Evolutionary conservation across 1,284 basidiomycete genomes (phyloP).

Genomic region (Sparassis latifolia): DNA sequence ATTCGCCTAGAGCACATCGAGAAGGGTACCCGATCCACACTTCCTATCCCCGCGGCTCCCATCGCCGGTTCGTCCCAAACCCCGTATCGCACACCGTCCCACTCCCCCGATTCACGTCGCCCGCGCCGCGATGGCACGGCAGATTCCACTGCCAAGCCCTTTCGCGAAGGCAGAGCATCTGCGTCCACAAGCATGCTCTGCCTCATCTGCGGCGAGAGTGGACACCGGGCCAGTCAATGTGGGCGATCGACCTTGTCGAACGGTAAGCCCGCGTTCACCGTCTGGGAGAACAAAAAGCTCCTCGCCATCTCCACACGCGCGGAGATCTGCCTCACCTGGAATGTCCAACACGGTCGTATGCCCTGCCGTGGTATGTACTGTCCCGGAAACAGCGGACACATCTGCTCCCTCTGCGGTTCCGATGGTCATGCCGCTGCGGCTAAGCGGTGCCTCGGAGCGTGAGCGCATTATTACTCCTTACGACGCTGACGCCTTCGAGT

Average conservation of each 20-base stretch:
- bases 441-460: constrained; percentile 3
- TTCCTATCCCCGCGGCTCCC: too few species aligned
- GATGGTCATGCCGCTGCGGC: constrained; percentile 5
- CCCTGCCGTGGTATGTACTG: constrained; percentile 2
- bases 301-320: neutral
- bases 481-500: constrained; percentile 9
- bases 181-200: constrained; percentile 3
- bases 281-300: neutral
- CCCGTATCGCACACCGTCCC: too few species aligned
- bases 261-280: constrained; percentile 1
- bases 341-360: neutral
- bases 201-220: constrained; percentile 8
- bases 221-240: constrained; percentile 6
- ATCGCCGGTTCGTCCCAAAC: too few species aligned
- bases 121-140: too few species aligned
- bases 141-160: neutral
- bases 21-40: too few species aligned
- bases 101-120: too few species aligned
- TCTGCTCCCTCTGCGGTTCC: constrained; percentile 13
- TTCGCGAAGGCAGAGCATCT: constrained; percentile 5
- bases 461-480: too few species aligned
- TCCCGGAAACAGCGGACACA: constrained; percentile 1
- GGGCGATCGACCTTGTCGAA: neutral
- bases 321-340: constrained; percentile 9
- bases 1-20: neutral